A percentile compares a stretch with the other conserved stretches of the same genome.
Evolutionary conservation across 352 stramenopile species (phyloP).

Genomic region (Pythium graminicola): DNA sequence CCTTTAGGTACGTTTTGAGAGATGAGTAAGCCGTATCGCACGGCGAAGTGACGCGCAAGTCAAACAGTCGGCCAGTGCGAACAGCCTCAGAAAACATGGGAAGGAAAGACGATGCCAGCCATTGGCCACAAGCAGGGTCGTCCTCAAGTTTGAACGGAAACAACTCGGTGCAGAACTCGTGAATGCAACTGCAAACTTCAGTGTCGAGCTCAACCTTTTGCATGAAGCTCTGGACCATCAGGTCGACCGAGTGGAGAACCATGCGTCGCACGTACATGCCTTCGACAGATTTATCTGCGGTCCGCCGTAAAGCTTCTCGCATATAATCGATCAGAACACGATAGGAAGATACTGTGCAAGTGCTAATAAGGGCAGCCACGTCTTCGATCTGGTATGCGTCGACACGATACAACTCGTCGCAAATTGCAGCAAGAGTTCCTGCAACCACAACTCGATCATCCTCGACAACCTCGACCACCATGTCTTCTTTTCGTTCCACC

Average conservation of each 20-base stretch:
- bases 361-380: slow-evolving; percentile 56
- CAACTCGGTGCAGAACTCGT: slow-evolving; percentile 53
- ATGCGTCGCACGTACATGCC: slow-evolving; percentile 59
- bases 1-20: slow-evolving; percentile 64
- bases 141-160: slow-evolving; percentile 58
- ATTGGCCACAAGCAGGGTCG: slow-evolving; percentile 68
- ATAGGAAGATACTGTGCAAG: slow-evolving; percentile 32
- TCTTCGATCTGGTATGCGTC: slow-evolving; percentile 58
- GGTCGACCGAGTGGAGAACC: slow-evolving; percentile 67
- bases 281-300: slow-evolving; percentile 19
- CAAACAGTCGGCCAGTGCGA: slow-evolving; percentile 40
- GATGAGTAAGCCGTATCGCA: slow-evolving; percentile 70
- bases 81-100: slow-evolving; percentile 69
- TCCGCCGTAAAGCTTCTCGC: slow-evolving; percentile 6
- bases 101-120: slow-evolving; percentile 57
- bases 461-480: slow-evolving; percentile 33
- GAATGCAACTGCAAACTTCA: slow-evolving; percentile 57
- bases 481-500: slow-evolving; percentile 28
- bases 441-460: slow-evolving; percentile 57
- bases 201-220: slow-evolving; percentile 59
- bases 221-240: slow-evolving; percentile 69
- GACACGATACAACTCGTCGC: slow-evolving; percentile 43
- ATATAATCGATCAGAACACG: slow-evolving; percentile 17
- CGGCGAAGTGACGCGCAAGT: slow-evolving; percentile 51
- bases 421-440: slow-evolving; percentile 57